A percentile compares a stretch with the other conserved stretches of the same genome.
phyloP scores from a whole-genome alignment of 2,329 filamentous ascomycete genomes.

The Talaromyces atroroseus region DNA sequence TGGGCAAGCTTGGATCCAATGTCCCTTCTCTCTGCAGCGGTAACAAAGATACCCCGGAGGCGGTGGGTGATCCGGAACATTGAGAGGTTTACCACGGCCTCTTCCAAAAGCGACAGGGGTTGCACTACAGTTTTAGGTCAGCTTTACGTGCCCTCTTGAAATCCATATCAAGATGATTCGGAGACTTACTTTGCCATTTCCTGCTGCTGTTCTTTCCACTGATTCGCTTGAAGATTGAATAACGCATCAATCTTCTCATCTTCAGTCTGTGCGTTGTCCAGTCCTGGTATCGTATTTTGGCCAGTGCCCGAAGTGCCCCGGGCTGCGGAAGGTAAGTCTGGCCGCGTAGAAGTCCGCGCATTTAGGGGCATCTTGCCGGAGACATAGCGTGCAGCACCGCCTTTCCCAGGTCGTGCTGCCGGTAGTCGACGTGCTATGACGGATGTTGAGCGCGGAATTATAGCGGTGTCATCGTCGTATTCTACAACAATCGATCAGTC shows the following conservation, averaged over 20 bases:
- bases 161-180: neutral
- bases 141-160: slow-evolving; percentile 11
- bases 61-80: slow-evolving; percentile 87
- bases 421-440: slow-evolving; percentile 85
- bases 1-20: slow-evolving; percentile 97
- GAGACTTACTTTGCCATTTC: slow-evolving; percentile 71
- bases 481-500: slow-evolving; percentile 48
- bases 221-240: slow-evolving; percentile 80
- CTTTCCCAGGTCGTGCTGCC: slow-evolving; percentile 76
- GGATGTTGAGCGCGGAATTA: slow-evolving; percentile 90
- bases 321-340: slow-evolving; percentile 49
- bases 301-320: slow-evolving; percentile 33
- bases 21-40: slow-evolving; percentile 93
- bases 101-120: slow-evolving; percentile 40
- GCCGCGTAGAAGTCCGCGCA: slow-evolving; percentile 71
- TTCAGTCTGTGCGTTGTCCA: slow-evolving; percentile 79
- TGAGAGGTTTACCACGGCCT: slow-evolving; percentile 41
- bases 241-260: slow-evolving; percentile 91
- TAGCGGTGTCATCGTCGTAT: slow-evolving; percentile 96
- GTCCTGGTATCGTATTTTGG: slow-evolving; percentile 55
- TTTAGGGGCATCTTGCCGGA: slow-evolving; percentile 90
- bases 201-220: slow-evolving; percentile 90
- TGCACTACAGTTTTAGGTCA: slow-evolving; percentile 33
- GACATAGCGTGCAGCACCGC: slow-evolving; percentile 88
- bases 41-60: slow-evolving; percentile 95